These are phyloP conservation scores for Ascoidea tarda DNA, from an alignment of 805 yeast genomes.

Conservation along the genomic window DNA sequence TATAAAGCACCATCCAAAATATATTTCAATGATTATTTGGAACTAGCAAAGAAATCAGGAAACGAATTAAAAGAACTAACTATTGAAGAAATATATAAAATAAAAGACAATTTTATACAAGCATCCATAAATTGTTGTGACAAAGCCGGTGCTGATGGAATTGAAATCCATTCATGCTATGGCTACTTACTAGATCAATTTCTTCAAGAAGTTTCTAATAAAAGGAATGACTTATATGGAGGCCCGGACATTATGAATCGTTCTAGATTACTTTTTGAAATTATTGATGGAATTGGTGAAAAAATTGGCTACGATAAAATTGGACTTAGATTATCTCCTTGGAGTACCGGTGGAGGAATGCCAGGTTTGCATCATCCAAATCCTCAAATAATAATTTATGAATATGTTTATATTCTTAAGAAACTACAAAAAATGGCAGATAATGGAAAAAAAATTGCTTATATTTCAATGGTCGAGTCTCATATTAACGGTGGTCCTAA, in stretches of 20 bases:
- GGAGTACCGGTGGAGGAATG: neutral
- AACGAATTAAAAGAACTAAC: neutral
- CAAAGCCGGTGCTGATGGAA: neutral
- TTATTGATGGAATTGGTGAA: neutral
- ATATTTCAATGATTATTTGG: no score
- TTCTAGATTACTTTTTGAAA: neutral
- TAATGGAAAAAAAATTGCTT: neutral
- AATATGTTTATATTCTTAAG: no score
- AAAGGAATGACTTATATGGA: neutral
- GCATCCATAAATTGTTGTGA: neutral
- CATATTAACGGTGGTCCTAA: neutral
- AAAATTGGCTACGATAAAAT: neutral
- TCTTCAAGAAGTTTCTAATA: neutral
- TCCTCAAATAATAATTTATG: no score
- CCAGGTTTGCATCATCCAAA: neutral
- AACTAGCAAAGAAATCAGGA: neutral
- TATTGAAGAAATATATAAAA: neutral
- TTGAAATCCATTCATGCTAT: neutral
- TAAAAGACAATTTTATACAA: no score
- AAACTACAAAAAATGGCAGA: neutral
- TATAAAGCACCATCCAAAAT: no score
- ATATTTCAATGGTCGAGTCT: neutral
- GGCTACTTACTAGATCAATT: neutral
- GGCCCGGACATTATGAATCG: neutral
- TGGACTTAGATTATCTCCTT: neutral